Evolutionary conservation across 495 filamentous ascomycete genomes (phyloP), one percentile per base, ranked within the genome.

Genomic region (Hypomontagnella monticulosa): DNA sequence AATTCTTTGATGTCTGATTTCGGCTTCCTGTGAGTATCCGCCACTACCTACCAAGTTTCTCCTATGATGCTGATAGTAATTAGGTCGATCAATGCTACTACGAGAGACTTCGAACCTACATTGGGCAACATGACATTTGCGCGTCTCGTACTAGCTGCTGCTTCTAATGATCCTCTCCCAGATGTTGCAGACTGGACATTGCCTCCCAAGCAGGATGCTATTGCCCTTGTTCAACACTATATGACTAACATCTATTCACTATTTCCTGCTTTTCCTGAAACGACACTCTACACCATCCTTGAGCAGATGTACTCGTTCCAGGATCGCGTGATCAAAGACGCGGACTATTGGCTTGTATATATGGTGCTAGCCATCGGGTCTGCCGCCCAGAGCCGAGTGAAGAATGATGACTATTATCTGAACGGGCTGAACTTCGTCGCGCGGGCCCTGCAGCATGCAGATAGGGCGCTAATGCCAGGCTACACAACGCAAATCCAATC

Each of bases 71-170:
- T 71, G 56, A 63, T 41, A 15, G 15, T 16, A 44, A 1, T 60
- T 51, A 96, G 92, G 54, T 90, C 93, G 5, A 88, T 98, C 69
- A 96, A 95, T 79, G 92, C 93, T 23, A 95, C 92, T 2, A 93
- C 93, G 4, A 84, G 92, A 55, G 93, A 97, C 75, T 98, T 96
- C 68, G 88, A 93, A 73, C 91, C 92, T 7, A 93, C 93, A 50
- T 88, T 91, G 19, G 86, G 83, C 44, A 89, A 87, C 63, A 93
- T 95, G 81, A 93, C 91, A 5, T 97, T 96, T 79, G 91, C 91
- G 30, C 88, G 91, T 14, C 81, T 97, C 42, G 85, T 95, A 50
- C 77, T 97, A 52, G 89, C 89, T 37, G 85, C 93, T 23, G 85
- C 90, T 43, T 81, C 87, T 12, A 86, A 88, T 67, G 87, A 91